Conservation (phyloP, 805 yeast species). For the Danielia reshetovae region DNA sequence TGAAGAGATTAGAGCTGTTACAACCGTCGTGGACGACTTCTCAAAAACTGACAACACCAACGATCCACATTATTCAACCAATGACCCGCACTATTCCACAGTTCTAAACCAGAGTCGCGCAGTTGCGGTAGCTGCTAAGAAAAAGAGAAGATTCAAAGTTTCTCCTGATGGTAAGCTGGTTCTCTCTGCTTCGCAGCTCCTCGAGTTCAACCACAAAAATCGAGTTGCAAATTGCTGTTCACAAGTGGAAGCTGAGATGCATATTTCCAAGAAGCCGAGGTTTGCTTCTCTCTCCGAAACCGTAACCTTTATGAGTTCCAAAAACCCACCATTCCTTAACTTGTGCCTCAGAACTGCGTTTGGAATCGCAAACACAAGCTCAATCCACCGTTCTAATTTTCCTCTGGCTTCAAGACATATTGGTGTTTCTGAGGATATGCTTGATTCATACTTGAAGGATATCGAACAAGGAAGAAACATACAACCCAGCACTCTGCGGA, state of each 20-base stretch:
- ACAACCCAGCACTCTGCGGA: too few species aligned
- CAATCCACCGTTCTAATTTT: slow-evolving; percentile 2
- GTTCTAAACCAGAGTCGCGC: too few species aligned
- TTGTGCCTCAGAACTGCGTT: slow-evolving; percentile 6
- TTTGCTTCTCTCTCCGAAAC: not conserved
- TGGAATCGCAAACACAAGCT: slow-evolving; percentile 2
- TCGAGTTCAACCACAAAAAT: too few species aligned
- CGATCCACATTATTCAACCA: slow-evolving; percentile 6
- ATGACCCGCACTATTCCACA: too few species aligned
- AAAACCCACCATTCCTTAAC: slow-evolving; percentile 2
- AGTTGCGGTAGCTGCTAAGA: too few species aligned
- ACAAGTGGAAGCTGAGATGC: too few species aligned
- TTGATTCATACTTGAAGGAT: slow-evolving; percentile 4
- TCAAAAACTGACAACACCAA: slow-evolving; percentile 7
- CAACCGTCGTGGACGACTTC: slow-evolving; percentile 8
- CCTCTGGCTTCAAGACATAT: slow-evolving; percentile 11
- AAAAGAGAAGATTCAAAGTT: too few species aligned
- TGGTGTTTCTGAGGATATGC: not conserved
- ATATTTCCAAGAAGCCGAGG: not conserved
- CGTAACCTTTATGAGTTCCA: not conserved
- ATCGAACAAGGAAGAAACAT: slow-evolving; percentile 12
- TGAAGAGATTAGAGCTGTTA: slow-evolving; percentile 9
- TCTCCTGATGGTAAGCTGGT: too few species aligned
- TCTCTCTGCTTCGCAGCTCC: too few species aligned
- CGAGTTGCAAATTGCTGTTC: too few species aligned